A percentile compares a stretch with the other conserved stretches of the same genome.
Conservation (phyloP, 2,329 filamentous ascomycete genomes). For the Tothia fuscella region DNA sequence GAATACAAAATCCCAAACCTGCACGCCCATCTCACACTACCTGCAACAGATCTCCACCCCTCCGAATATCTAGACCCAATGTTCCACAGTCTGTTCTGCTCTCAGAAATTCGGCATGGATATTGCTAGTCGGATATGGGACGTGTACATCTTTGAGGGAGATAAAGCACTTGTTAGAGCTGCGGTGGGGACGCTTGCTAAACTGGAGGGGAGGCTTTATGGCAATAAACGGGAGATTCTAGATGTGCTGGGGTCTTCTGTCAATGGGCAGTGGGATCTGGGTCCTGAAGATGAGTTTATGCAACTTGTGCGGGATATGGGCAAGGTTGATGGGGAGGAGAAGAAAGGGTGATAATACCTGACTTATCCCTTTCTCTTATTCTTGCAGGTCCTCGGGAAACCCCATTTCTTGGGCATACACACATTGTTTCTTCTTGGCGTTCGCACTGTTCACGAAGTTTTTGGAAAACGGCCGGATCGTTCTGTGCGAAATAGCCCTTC, state of each 20-base stretch:
- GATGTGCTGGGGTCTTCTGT: conserved; percentile 25
- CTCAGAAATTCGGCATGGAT: conserved; percentile 51
- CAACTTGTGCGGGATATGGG: conserved; percentile 24
- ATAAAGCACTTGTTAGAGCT: conserved; percentile 57
- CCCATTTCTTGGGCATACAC: no score
- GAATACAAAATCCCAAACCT: conserved; percentile 51
- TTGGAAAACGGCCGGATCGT: no score
- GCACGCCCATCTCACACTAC: conserved; percentile 49
- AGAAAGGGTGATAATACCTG: no score
- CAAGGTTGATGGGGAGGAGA: not conserved
- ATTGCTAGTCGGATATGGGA: conserved; percentile 67
- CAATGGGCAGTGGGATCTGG: conserved; percentile 13
- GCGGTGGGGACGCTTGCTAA: conserved; percentile 52
- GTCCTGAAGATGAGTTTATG: conserved; percentile 30
- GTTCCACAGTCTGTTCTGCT: conserved; percentile 50
- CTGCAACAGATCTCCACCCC: conserved; percentile 26
- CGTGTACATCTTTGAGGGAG: conserved; percentile 71
- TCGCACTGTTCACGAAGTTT: no score
- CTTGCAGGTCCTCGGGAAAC: no score
- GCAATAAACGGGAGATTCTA: conserved; percentile 31
- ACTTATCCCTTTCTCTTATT: no score
- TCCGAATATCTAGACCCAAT: conserved; percentile 44
- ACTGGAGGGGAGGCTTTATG: conserved; percentile 40
- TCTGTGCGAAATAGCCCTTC: no score
- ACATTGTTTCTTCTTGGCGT: no score